These are phyloP conservation scores for Arthrobotrys iridis DNA, from an alignment of 2,329 filamentous ascomycete species.

Conservation along the genomic window DNA sequence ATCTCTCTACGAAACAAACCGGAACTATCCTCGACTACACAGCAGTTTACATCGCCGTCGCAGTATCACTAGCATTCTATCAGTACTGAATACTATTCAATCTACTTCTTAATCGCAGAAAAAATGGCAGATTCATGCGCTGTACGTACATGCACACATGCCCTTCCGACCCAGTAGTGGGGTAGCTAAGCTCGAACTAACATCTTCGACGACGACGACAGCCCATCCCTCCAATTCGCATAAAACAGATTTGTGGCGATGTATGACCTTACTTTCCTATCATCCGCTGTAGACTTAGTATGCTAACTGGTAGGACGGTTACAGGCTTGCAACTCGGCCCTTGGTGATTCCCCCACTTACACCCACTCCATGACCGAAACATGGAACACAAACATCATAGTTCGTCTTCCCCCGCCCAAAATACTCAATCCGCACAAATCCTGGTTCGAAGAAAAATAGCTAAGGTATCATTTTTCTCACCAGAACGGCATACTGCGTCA, in stretches of 20 bases:
- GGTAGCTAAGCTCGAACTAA: conserved; percentile 18
- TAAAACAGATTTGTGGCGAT: conserved; percentile 86
- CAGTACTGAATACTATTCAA: neutral
- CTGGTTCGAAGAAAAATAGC: conserved; percentile 4
- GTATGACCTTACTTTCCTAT: conserved; percentile 65
- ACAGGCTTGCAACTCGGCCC: conserved; percentile 82
- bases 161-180: conserved; percentile 13
- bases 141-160: conserved; percentile 17
- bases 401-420: conserved; percentile 64
- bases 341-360: conserved; percentile 80
- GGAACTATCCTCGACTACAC: neutral
- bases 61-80: neutral
- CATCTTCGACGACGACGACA: conserved; percentile 61
- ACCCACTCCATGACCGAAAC: conserved; percentile 83
- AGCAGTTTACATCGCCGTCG: neutral
- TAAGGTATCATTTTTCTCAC: conserved; percentile 12
- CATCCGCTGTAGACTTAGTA: conserved; percentile 2
- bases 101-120: neutral
- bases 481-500: conserved; percentile 80
- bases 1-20: too few relatives aligned
- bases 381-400: conserved; percentile 95
- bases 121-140: conserved; percentile 51
- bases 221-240: conserved; percentile 79
- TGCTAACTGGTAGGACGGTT: conserved; percentile 27
- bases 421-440: neutral